Base-by-base conservation (phyloP, 495 filamentous ascomycete genomes). In the Usnea hakonensis region DNA sequence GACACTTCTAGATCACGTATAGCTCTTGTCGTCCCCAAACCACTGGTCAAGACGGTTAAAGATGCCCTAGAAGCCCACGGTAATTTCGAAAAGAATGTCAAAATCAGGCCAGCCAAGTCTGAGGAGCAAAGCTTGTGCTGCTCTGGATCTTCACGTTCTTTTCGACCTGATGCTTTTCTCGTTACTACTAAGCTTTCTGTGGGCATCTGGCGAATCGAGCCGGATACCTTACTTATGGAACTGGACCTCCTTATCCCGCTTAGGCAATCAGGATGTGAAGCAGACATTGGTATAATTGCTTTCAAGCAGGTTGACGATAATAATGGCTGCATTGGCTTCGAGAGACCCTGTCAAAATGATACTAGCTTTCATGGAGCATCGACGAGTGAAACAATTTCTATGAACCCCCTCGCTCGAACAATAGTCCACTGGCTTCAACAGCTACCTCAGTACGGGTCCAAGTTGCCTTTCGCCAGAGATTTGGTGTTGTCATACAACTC, bases 401-500 rank as follows among this genome's bases (percentile, higher is more conserved):
- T 48, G n/a, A 62, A 62, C 23, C 52, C 19, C 8, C 35, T 62
- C 5, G 60, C 60, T 9, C 38, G 52, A 10, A 55, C 30, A 26
- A 23, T 62, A 26, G 17, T 5, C n/a, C 35, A 37, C 11, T 62
- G 60, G 60, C 40, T 62, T 37, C 17, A 37, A n/a, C 32, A 21
- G 52, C 52, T 56, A 14, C 33, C 17, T n/a, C 11, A 1, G 6
- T 11, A 37, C 2, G n/a, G 36, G 3, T 7, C 10, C 19, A 9
- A 50, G 33, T 7, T 13, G 19, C 28, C 46, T 16, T 30, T 35
- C 23, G 5, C 60, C 8, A 56, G 38, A 36, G 36, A 33, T 14
- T 17, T 2, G 9, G 14, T 26, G 0, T 23, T 21, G 17, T 26
- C 26, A 26, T 55, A 75, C 57, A 77, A 73, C 26, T 71, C 66